Conservation (phyloP, 169 alveolate species). For the Babesia ovis region DNA sequence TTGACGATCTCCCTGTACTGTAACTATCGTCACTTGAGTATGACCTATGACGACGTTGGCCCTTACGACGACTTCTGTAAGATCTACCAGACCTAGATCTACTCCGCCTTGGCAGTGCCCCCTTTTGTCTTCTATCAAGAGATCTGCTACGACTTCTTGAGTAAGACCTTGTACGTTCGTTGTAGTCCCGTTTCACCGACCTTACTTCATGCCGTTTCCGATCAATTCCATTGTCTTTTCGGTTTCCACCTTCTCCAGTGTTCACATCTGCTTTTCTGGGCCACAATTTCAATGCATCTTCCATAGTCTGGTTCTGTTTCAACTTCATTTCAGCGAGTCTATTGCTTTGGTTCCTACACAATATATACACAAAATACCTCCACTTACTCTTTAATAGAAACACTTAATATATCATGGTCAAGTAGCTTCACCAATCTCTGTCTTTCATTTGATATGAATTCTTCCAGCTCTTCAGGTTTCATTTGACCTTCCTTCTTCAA, state of each 20-base stretch:
- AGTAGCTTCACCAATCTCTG: constrained; percentile 27
- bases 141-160: constrained; percentile 1
- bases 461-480: constrained; percentile 48
- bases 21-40: constrained; percentile 14
- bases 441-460: constrained; percentile 30
- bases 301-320: constrained; percentile 19
- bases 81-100: background rate
- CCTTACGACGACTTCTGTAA: background rate
- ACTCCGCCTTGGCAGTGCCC: constrained; percentile 7
- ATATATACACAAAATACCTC: background rate
- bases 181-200: background rate
- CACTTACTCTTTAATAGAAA: constrained; percentile 6
- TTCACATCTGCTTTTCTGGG: background rate
- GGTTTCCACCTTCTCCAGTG: background rate
- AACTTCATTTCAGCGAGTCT: constrained; percentile 20
- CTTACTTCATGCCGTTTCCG: background rate
- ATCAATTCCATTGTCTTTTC: background rate
- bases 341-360: constrained; percentile 25
- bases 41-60: background rate
- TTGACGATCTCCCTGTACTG: constrained; percentile 4
- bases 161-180: background rate
- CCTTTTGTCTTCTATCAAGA: background rate
- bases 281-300: constrained; percentile 11
- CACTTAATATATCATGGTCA: constrained; percentile 12
- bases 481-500: constrained; percentile 27